Evolutionary conservation across 2,329 filamentous ascomycete genomes (phyloP).

Genomic region (Fusarium xylarioides): DNA sequence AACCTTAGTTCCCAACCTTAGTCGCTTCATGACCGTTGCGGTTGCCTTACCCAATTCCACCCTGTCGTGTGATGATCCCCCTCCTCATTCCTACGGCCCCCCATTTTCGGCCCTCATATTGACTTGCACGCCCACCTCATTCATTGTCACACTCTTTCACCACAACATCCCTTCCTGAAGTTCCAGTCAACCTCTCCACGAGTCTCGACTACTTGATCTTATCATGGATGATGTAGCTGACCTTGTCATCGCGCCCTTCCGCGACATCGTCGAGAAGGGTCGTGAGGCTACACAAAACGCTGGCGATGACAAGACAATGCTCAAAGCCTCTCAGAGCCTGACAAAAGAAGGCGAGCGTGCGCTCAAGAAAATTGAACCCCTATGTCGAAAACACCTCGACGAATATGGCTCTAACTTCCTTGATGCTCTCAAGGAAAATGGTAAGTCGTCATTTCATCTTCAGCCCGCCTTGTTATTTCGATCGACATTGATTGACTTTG

Average conservation of each 20-base stretch:
- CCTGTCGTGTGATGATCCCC: slow-evolving; percentile 35
- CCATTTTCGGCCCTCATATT: slow-evolving; percentile 34
- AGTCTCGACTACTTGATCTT: slow-evolving; percentile 1
- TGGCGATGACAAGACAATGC: slow-evolving; percentile 56
- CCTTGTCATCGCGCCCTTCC: slow-evolving; percentile 61
- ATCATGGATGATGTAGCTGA: slow-evolving; percentile 53
- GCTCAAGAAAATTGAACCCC: slow-evolving; percentile 60
- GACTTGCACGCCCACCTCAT: slow-evolving; percentile 41
- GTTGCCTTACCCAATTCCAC: slow-evolving; percentile 17
- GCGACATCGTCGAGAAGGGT: slow-evolving; percentile 62
- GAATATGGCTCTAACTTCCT: slow-evolving; percentile 61
- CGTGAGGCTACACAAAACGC: slow-evolving; percentile 59
- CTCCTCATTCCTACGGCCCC: slow-evolving; percentile 10
- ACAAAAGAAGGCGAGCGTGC: slow-evolving; percentile 60
- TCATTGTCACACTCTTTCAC: slow-evolving; percentile 3
- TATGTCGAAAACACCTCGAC: slow-evolving; percentile 58
- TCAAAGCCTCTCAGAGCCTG: slow-evolving; percentile 58
- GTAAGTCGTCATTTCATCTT: slow-evolving; percentile 47
- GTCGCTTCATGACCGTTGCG: background rate
- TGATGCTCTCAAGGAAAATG: slow-evolving; percentile 62
- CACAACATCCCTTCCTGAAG: background rate
- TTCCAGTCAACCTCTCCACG: background rate
- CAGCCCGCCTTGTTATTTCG: background rate
- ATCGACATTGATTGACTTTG: slow-evolving; percentile 25
- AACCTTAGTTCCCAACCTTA: slow-evolving; percentile 4